Evolutionary conservation across 2,329 filamentous ascomycete species (phyloP).

Genomic region (Coleophoma eucalyptorum): DNA sequence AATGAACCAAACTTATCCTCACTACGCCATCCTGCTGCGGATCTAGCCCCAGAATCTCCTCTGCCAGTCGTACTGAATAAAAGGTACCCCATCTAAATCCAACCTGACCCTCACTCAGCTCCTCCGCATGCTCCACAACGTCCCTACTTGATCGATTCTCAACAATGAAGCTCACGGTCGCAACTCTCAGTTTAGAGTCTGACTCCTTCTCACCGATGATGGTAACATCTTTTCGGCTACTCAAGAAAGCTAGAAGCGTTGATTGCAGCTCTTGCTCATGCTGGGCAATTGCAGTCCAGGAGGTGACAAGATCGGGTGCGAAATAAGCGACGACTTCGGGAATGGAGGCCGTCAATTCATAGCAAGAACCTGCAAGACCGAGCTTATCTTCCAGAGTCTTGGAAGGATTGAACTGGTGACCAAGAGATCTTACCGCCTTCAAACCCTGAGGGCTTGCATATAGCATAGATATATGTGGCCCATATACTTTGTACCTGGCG

Average conservation of each 20-base stretch:
- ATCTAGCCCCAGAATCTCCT: constrained; percentile 53
- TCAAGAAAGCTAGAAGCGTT: constrained; percentile 56
- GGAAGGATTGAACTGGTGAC: constrained; percentile 65
- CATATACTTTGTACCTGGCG: constrained; percentile 50
- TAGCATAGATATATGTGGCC: constrained; percentile 68
- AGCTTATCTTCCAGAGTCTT: constrained; percentile 62
- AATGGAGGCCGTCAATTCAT: constrained; percentile 64
- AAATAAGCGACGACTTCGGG: constrained; percentile 61
- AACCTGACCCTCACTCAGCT: constrained; percentile 43
- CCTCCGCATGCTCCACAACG: constrained; percentile 60
- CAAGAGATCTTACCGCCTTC: constrained; percentile 49
- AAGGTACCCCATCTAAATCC: constrained; percentile 67
- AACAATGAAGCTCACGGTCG: constrained; percentile 65
- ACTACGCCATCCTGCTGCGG: constrained; percentile 54
- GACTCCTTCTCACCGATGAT: constrained; percentile 53
- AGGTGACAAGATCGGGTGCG: constrained; percentile 28
- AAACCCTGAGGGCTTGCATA: constrained; percentile 60
- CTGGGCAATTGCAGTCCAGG: constrained; percentile 47
- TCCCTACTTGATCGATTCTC: constrained; percentile 50
- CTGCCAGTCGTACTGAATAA: constrained; percentile 60
- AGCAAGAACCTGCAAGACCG: constrained; percentile 64
- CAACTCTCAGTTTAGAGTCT: constrained; percentile 47
- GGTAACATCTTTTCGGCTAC: constrained; percentile 44
- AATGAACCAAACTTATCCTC: constrained; percentile 69
- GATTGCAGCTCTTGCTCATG: constrained; percentile 60